Base-by-base conservation (phyloP, 2,329 filamentous ascomycete genomes). In the Colletotrichum tofieldiae region DNA sequence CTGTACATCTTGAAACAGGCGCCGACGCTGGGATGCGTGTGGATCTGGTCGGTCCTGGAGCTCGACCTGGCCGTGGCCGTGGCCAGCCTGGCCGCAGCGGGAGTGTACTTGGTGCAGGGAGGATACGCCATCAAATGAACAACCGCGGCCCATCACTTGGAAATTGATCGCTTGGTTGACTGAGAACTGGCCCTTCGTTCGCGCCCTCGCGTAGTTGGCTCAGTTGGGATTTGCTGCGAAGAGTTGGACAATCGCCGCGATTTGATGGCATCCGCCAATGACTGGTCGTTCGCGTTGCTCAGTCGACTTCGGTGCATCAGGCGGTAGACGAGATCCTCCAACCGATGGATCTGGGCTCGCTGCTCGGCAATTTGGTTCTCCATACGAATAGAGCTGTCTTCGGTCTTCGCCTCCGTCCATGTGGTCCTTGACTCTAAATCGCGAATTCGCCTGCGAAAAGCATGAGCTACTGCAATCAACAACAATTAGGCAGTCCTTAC, bases 11-110 rank as follows among this genome's bases (percentile, higher is more conserved):
- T 98, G 94, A 97, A 98, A 84, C 91, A 91, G 74, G 93, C 95
- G 0, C 96, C 96, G n/a, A 92, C 95, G 6, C 81, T 98, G 18
- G 96, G 94, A 0, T 96, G 94, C 51, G 81, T 98, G 23, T 98
- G 96, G 95, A 89, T 98, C 5, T 98, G 96, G 95, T 91, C 93
- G 41, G 92, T 98, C 29, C 88, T 98, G 58, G 96, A 99, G 84
- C 88, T 98, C 83, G 88, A 94, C 67, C 84, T 97, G 51, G 78
- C 86, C 0, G 91, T 89, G 77, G 93, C 93, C 0, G 83, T 92
- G 1, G 75, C 82, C 16, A 92, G 90, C 75, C 79, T 92, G 45
- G 79, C 81, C 3, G 75, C 82, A 1, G 83, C 85, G 1, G 84
- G 77, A 1, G 79, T 75, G 5, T 92, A 86, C 75, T 78, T 89